Evolutionary conservation across 345 rosid genomes (phyloP), one percentile per base, ranked within the genome.

Genomic region (Lumnitzera racemosa): DNA sequence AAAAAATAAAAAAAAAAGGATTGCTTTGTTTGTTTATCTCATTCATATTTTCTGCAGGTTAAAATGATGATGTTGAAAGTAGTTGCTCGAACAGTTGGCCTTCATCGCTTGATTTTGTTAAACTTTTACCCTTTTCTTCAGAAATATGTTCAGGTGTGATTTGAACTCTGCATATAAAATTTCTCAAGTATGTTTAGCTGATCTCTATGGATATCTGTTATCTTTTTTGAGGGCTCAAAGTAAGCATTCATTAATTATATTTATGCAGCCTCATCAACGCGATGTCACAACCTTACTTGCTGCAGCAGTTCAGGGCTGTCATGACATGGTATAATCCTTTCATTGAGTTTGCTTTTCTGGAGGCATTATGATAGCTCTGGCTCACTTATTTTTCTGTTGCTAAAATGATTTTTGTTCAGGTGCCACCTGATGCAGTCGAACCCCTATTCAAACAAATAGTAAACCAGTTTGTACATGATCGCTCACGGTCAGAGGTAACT

Each of bases 401-500:
- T n/a, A 36, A 53, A 14, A 29, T 25, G 25, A 56, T 31, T 62
- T 25, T 70, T 23, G 46, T 66, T 59, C 64, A 94, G 99, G 90
- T 94, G 63, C 97, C 96, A 71, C 90, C 99, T 52, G 97, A 94
- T 83, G 96, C 90, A n/a, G 97, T 86, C 70, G 95, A 94, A 66
- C 92, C 97, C 59, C 74, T 94, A 66, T 90, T 94, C 66, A 86
- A 69, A 74, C 97, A 94, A 78, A 84, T 94, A 53, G 99, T 86
- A 52, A 90, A 94, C 74, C 89, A 94, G 52, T 94, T 94, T 81
- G 92, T 90, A 54, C 95, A 88, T 50, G 97, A 94, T 64, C 80
- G 67, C 23, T 94, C 99, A 67, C 95, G 96, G 55, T 74, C 99
- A 14, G 99, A 90, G 96, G 99, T 84, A 69, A 29, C 47, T 62